A percentile compares a stretch with the other conserved stretches of the same genome.
Evolutionary conservation across 2,329 filamentous ascomycete species (phyloP).

Genomic region (Onygenales sp.): DNA sequence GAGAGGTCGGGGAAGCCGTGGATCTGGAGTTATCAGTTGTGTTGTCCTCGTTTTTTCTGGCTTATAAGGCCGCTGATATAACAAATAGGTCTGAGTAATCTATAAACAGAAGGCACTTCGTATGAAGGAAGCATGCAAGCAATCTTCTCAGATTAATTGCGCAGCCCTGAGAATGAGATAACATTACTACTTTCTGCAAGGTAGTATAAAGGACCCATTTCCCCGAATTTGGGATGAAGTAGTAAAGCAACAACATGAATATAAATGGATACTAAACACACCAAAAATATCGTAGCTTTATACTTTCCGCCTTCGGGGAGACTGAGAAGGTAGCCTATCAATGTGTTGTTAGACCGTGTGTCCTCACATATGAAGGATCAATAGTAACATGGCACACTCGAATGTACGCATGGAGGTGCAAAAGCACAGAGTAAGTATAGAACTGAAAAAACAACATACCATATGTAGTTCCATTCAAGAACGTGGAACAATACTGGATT

Average conservation of each 20-base stretch:
- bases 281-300: slow-evolving; percentile 40
- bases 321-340: slow-evolving; percentile 45
- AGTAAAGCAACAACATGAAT: not conserved
- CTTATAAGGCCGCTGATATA: not conserved
- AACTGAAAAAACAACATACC: slow-evolving; percentile 26
- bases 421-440: not conserved
- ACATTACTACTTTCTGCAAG: too few species aligned
- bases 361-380: not conserved
- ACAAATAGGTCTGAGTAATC: not conserved
- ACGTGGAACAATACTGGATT: slow-evolving; percentile 53
- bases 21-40: slow-evolving; percentile 31
- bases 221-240: not conserved
- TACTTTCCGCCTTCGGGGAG: slow-evolving; percentile 37
- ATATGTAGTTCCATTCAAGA: slow-evolving; percentile 62
- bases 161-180: too few species aligned
- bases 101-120: too few species aligned
- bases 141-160: too few species aligned
- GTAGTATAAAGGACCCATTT: too few species aligned
- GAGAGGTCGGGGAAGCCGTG: slow-evolving; percentile 78
- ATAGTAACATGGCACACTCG: not conserved
- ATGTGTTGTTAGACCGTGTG: slow-evolving; percentile 46
- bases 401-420: not conserved
- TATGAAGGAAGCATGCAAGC: too few species aligned
- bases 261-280: slow-evolving; percentile 1
- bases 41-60: not conserved